phyloP scores from a whole-genome alignment of 2,329 filamentous ascomycete species.

The Hypomyces perniciosus region DNA sequence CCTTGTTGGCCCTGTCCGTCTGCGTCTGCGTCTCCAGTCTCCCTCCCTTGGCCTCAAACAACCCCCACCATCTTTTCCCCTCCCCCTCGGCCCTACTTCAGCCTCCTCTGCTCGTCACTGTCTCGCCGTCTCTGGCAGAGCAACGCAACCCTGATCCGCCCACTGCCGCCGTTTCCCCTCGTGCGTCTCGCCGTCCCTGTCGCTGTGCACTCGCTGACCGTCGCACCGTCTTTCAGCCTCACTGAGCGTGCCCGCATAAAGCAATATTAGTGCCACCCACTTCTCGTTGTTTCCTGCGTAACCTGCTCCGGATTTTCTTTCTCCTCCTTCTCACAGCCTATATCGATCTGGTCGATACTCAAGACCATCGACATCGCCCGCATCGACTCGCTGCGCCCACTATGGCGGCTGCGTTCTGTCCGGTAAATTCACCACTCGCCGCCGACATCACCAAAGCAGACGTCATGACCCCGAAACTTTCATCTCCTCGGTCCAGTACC shows the following conservation, averaged over 20 bases:
- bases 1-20: slow-evolving; percentile 13
- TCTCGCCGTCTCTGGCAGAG: background rate
- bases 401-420: slow-evolving; percentile 45
- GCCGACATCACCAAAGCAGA: slow-evolving; percentile 28
- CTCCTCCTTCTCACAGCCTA: slow-evolving; percentile 13
- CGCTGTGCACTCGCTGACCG: slow-evolving; percentile 12
- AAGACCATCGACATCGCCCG: slow-evolving; percentile 17
- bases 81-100: slow-evolving; percentile 12
- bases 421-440: slow-evolving; percentile 39
- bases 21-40: slow-evolving; percentile 20
- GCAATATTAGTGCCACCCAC: slow-evolving; percentile 8
- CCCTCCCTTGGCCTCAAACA: slow-evolving; percentile 12
- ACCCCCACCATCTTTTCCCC: slow-evolving; percentile 9
- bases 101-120: slow-evolving; percentile 8
- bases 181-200: slow-evolving; percentile 2
- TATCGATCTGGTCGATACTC: slow-evolving; percentile 3
- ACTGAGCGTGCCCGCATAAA: slow-evolving; percentile 17
- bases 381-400: slow-evolving; percentile 14
- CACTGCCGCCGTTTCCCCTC: background rate
- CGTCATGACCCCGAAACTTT: slow-evolving; percentile 32
- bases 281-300: slow-evolving; percentile 11
- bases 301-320: slow-evolving; percentile 16
- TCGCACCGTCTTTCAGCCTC: slow-evolving; percentile 23
- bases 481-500: slow-evolving; percentile 31
- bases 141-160: background rate